Conservation (phyloP, 768 basidiomycete genomes). For the Mycena polygramma region DNA sequence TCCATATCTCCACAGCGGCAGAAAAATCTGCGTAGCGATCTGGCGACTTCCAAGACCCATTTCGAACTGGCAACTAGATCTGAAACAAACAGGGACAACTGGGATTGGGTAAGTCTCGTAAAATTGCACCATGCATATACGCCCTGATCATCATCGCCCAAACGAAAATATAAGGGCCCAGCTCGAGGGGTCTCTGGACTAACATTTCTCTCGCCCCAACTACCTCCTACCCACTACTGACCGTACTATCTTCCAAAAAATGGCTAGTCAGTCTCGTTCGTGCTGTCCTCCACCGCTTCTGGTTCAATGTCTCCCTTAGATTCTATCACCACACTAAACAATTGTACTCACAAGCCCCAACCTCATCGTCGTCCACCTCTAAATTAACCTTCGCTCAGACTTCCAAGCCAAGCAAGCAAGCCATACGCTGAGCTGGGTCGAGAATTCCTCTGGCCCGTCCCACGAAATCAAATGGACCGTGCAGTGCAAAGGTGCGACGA, state of each 20-base stretch:
- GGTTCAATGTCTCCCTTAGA: conserved; percentile 36
- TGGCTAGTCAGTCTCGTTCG: conserved; percentile 21
- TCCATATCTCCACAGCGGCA: conserved; percentile 14
- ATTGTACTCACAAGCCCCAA: conserved; percentile 13
- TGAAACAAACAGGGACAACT: conserved; percentile 21
- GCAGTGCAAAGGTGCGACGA: conserved; percentile 68
- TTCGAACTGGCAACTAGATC: conserved; percentile 26
- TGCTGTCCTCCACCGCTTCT: background rate
- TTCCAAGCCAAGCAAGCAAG: conserved; percentile 48
- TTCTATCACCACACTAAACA: conserved; percentile 47
- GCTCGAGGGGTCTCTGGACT: background rate
- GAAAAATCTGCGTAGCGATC: conserved; percentile 23
- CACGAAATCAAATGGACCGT: conserved; percentile 63
- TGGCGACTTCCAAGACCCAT: background rate
- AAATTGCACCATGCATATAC: conserved; percentile 15
- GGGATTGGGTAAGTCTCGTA: conserved; percentile 15
- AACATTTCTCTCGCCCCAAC: background rate
- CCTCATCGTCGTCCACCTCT: conserved; percentile 2
- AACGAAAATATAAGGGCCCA: conserved; percentile 25
- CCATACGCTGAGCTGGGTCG: conserved; percentile 57
- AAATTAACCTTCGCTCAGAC: conserved; percentile 42
- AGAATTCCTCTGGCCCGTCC: conserved; percentile 55
- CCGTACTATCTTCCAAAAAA: conserved; percentile 22
- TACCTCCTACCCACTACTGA: background rate
- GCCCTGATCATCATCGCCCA: conserved; percentile 24